Base-by-base conservation (phyloP, 768 basidiomycete genomes). In the Floccularia luteovirens region DNA sequence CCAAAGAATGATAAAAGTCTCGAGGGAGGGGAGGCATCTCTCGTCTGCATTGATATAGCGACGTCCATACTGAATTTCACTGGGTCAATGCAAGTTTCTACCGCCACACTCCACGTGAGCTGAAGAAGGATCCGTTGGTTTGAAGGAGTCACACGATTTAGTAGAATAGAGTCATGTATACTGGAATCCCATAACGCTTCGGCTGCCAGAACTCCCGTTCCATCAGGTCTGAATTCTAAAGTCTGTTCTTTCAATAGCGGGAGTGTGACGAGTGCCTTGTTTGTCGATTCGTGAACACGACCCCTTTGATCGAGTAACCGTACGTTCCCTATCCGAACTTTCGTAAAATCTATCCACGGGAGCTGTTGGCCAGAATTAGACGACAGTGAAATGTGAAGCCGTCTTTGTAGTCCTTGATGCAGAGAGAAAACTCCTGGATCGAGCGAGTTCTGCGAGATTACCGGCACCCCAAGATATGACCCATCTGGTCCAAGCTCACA, bases 141-240 rank as follows among this genome's bases (percentile, higher is more conserved):
- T 3, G 77, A 54, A 2, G 77, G 70, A 2, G 92, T 94, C 27
- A 91, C 82, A 20, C 82, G 77, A 57, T 99, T 94, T 45, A 99
- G 71, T 31, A 93, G 64, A 12, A 78, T 57, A 10, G 90, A 91
- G 48, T 90, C 80, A 57, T 97, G 96, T 10, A 89, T 64, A 42
- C 91, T 90, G 1, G 90, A 90, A 61, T 99, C 96, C 93, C 94
- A 98, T 4, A 87, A 67, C 1, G 83, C 83, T 40, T 79, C 75
- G 6, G 79, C 81, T 16, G 70, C 62, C 32, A 97, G 58, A 5
- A 59, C 56, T 8, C 88, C 82, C 5, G 86, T 88, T 2, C 94
- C 93, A 59, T 97, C 92, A 1, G 83, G 71, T 50, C 69, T 79
- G 67, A 87, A 91, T 47, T 87, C 78, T 16, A 90, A 63, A 1